These are phyloP conservation scores for Hemileccinum rubropunctum DNA, from an alignment of 768 basidiomycete species.

Conservation along the genomic window DNA sequence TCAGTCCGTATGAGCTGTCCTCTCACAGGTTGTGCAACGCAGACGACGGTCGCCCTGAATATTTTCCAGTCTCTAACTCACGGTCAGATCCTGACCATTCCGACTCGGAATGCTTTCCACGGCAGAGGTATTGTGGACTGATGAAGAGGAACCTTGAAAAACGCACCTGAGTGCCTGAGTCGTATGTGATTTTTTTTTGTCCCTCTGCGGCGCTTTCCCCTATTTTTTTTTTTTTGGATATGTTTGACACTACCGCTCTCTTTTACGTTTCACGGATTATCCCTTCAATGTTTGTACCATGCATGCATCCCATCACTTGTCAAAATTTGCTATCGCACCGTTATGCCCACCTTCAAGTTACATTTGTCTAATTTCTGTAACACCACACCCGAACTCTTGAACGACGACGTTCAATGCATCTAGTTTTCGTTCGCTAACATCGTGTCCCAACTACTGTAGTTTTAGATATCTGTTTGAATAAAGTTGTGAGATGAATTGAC, in stretches of 20 bases:
- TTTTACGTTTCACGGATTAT: slow-evolving; percentile 21
- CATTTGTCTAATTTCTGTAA: slow-evolving; percentile 33
- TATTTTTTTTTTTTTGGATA: slow-evolving; percentile 1
- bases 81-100: slow-evolving; percentile 33
- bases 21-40: slow-evolving; percentile 15
- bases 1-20: slow-evolving; percentile 28
- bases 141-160: slow-evolving; percentile 25
- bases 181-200: slow-evolving; percentile 4
- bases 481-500: slow-evolving; percentile 8
- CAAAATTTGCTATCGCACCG: slow-evolving; percentile 14
- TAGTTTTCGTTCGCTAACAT: slow-evolving; percentile 12
- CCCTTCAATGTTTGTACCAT: slow-evolving; percentile 22
- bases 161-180: slow-evolving; percentile 25
- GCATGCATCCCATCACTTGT: slow-evolving; percentile 23
- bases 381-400: slow-evolving; percentile 16
- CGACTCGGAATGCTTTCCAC: slow-evolving; percentile 23
- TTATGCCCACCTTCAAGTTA: slow-evolving; percentile 24
- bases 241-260: slow-evolving; percentile 13
- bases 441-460: slow-evolving; percentile 28
- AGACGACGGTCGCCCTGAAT: slow-evolving; percentile 29
- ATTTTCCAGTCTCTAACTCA: slow-evolving; percentile 36
- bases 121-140: slow-evolving; percentile 23
- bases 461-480: slow-evolving; percentile 24
- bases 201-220: not conserved
- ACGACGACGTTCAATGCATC: slow-evolving; percentile 14